These are phyloP conservation scores for Microascus cirrosus DNA, from an alignment of 2,329 filamentous ascomycete genomes.

Conservation along the genomic window DNA sequence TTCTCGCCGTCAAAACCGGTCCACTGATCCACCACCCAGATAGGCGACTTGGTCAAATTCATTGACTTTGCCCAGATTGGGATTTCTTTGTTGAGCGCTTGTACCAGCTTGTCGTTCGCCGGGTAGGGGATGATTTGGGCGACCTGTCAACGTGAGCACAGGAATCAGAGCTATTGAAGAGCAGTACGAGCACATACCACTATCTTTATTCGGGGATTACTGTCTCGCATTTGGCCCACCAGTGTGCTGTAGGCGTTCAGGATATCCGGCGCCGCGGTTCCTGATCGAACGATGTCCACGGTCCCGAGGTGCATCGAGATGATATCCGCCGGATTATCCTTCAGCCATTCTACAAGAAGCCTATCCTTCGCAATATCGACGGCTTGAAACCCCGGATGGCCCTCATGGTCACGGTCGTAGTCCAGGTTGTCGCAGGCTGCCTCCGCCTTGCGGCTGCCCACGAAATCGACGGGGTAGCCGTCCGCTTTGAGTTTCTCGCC, in stretches of 20 bases:
- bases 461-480: conserved; percentile 3
- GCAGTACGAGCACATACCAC: background rate
- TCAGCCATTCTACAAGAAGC: conserved; percentile 3
- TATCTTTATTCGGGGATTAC: conserved; percentile 1
- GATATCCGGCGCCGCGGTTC: background rate
- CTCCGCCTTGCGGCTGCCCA: background rate
- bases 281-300: conserved; percentile 1
- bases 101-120: background rate
- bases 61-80: background rate
- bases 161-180: background rate
- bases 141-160: background rate
- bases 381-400: background rate
- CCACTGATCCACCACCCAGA: conserved; percentile 4
- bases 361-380: conserved; percentile 3
- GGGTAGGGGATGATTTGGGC: conserved; percentile 6
- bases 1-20: background rate
- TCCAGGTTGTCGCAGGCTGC: background rate
- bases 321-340: conserved; percentile 4
- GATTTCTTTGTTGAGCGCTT: conserved; percentile 2
- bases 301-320: conserved; percentile 6
- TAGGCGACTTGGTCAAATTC: conserved; percentile 2
- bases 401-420: conserved; percentile 6
- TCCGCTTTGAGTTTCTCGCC: conserved; percentile 2
- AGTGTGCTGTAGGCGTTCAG: background rate
- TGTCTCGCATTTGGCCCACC: conserved; percentile 4